Base-by-base conservation (phyloP, 768 basidiomycete genomes). In the Mycena haematopus region DNA sequence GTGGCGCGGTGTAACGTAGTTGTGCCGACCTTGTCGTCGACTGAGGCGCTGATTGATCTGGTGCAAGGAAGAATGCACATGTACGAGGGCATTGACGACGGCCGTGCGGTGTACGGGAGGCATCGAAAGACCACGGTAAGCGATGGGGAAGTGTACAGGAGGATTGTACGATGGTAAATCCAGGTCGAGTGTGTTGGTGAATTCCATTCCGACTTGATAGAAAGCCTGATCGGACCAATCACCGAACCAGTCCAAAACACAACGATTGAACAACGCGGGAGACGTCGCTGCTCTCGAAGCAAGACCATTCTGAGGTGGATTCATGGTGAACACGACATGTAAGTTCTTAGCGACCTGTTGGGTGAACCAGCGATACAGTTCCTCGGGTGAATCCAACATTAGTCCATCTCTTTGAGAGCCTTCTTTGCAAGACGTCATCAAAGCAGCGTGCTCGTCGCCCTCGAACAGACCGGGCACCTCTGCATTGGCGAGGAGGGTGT, bases 381-480 rank as follows among this genome's bases (percentile, higher is more conserved):
- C 97, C 70, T 99, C 97, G 58, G 92, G 95, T 35, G 96, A 96
- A 77, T 99, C 97, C 10, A 99, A 81, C 95, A 99, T 99, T 31
- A 98, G 80, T 13, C 97, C 97, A 67, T 99, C 97, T 15, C 97
- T 88, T 72, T 98, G 96, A n/a, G 97, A 97, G 6, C 97, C 97
- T 77, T 99, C 97, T 74, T 97, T 98, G 80, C 97, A 99, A 1
- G 97, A 95, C 6, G 97, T 99, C 96, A 99, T 99, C 60, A 99
- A 80, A 53, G 96, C 93, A 21, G 96, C 89, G 73, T 98, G 91
- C 73, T 99, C 97, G 70, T 99, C 97, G n/a, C 97, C 97, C 76
- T 99, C 97, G 73, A 99, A 99, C n/a, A 99, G 84, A 75, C 97
- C 97, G 0, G 97, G 97, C n/a, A 99, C 96, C 75, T 99, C 97